phyloP scores from a whole-genome alignment of 2,329 filamentous ascomycete genomes.

The Talaromyces atroroseus region DNA sequence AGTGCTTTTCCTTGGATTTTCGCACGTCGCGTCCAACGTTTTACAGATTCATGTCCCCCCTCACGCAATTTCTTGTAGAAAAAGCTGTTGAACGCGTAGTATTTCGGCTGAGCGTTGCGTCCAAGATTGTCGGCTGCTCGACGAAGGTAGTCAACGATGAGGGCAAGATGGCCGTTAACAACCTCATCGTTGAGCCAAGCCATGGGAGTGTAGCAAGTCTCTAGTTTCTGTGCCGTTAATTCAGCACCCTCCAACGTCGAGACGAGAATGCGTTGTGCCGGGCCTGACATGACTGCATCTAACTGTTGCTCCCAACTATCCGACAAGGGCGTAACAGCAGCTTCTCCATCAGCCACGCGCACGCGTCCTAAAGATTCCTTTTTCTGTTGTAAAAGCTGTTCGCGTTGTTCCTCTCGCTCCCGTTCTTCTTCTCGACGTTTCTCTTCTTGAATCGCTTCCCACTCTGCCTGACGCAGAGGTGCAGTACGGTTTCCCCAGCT shows the following conservation, averaged over 20 bases:
- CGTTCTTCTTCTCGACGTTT: conserved; percentile 12
- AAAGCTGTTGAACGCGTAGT: conserved; percentile 42
- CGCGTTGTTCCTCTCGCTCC: conserved; percentile 15
- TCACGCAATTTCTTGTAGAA: conserved; percentile 41
- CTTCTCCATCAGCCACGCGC: conserved; percentile 22
- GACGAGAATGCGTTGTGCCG: conserved; percentile 24
- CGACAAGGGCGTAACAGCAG: conserved; percentile 32
- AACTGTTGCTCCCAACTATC: conserved; percentile 33
- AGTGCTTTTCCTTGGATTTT: conserved; percentile 43
- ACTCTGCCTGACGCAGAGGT: conserved; percentile 23
- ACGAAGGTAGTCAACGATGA: conserved; percentile 37
- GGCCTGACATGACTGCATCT: conserved; percentile 23
- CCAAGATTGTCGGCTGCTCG: conserved; percentile 28
- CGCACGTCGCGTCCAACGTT: conserved; percentile 42
- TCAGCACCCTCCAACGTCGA: conserved; percentile 31
- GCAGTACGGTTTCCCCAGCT: conserved; percentile 4
- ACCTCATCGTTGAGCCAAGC: conserved; percentile 45
- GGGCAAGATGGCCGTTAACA: conserved; percentile 41
- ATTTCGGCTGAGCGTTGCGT: conserved; percentile 31
- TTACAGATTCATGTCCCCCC: conserved; percentile 35
- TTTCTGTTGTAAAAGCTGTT: conserved; percentile 10
- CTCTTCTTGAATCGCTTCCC: neutral
- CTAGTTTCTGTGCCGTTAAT: conserved; percentile 31
- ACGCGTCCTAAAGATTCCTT: conserved; percentile 8
- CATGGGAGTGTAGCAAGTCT: conserved; percentile 30